phyloP scores from a whole-genome alignment of 768 basidiomycete genomes.

The Hericium erinaceus region DNA sequence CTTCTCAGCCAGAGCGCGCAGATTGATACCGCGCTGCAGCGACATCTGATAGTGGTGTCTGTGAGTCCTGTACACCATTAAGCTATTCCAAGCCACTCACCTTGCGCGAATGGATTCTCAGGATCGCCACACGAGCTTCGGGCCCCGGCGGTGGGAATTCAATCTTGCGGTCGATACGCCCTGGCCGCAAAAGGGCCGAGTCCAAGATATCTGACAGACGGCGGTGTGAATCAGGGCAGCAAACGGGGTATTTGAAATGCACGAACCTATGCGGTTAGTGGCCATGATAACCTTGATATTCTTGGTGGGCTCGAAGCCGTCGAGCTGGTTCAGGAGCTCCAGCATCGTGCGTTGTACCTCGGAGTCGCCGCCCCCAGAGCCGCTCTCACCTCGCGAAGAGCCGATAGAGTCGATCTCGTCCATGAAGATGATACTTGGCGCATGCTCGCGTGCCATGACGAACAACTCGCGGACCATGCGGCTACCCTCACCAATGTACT shows the following conservation, averaged over 20 bases:
- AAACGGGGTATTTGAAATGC: background rate
- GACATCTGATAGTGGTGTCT: conserved; percentile 62
- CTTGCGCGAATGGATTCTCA: conserved; percentile 95
- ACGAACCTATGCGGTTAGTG: conserved; percentile 86
- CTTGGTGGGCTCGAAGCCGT: conserved; percentile 65
- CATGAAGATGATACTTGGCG: conserved; percentile 99
- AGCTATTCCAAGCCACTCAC: conserved; percentile 25
- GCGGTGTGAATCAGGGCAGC: background rate
- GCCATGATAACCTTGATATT: conserved; percentile 93
- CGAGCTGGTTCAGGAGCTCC: conserved; percentile 56
- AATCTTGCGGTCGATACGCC: conserved; percentile 95
- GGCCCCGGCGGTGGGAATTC: conserved; percentile 98
- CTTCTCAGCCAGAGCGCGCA: conserved; percentile 94
- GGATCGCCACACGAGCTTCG: conserved; percentile 93
- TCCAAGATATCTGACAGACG: conserved; percentile 74
- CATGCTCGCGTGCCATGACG: conserved; percentile 97
- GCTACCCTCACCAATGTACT: conserved; percentile 96
- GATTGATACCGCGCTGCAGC: conserved; percentile 92
- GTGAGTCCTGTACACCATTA: background rate
- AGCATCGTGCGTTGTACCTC: conserved; percentile 64
- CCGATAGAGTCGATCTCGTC: conserved; percentile 99
- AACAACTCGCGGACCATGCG: conserved; percentile 96
- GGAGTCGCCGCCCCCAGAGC: conserved; percentile 53
- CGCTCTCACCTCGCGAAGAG: conserved; percentile 76
- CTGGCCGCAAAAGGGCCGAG: conserved; percentile 84